These are phyloP conservation scores for Clarireedia sp. DNA, from an alignment of 2,329 filamentous ascomycete species.

Conservation along the genomic window DNA sequence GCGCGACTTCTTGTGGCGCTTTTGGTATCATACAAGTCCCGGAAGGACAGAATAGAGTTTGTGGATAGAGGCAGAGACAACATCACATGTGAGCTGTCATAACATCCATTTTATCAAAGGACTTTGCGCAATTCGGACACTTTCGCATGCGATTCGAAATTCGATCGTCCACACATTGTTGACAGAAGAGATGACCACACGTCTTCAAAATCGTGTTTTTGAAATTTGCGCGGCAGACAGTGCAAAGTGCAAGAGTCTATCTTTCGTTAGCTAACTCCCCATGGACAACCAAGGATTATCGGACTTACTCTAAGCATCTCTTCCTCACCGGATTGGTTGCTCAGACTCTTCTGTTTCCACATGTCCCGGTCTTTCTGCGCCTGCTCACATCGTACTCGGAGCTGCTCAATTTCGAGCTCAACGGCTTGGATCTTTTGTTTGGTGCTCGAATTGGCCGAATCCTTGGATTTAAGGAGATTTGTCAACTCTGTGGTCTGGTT, in stretches of 20 bases:
- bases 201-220: constrained; percentile 91
- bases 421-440: constrained; percentile 52
- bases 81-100: constrained; percentile 59
- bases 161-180: constrained; percentile 80
- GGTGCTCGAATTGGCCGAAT: constrained; percentile 46
- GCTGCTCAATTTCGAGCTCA: constrained; percentile 71
- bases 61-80: not conserved
- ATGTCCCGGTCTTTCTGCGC: constrained; percentile 75
- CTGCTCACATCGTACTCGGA: constrained; percentile 70
- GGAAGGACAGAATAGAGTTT: constrained; percentile 7
- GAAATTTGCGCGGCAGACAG: constrained; percentile 85
- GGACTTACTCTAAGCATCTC: constrained; percentile 75
- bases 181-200: constrained; percentile 93
- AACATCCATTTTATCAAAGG: constrained; percentile 84
- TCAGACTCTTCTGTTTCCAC: constrained; percentile 76
- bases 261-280: constrained; percentile 29
- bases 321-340: constrained; percentile 74
- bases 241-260: constrained; percentile 73
- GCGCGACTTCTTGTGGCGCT: constrained; percentile 8
- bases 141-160: constrained; percentile 86
- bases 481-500: constrained; percentile 72
- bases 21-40: constrained; percentile 9
- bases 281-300: constrained; percentile 16
- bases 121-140: constrained; percentile 86
- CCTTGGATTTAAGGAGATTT: constrained; percentile 66